phyloP scores from a whole-genome alignment of 208 protist genomes.

The Leishmania major region DNA sequence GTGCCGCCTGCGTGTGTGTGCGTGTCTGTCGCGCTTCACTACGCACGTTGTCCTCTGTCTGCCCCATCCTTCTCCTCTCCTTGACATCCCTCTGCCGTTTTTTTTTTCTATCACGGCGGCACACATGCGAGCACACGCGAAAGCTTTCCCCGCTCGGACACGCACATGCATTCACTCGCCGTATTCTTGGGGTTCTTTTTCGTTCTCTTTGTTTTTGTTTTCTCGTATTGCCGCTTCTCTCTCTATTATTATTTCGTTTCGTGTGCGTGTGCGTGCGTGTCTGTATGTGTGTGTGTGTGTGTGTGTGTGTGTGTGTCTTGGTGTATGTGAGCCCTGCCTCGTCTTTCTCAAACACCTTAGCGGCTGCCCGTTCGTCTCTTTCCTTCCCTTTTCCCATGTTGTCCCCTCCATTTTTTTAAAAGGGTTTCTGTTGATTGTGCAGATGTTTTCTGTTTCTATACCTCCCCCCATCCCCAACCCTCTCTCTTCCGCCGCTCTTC shows the following conservation, averaged over 20 bases:
- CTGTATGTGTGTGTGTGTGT: background rate
- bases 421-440: background rate
- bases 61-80: background rate
- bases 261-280: background rate
- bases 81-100: background rate
- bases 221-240: background rate
- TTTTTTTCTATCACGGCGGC: background rate
- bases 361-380: background rate
- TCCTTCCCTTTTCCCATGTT: background rate
- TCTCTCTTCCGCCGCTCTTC: background rate
- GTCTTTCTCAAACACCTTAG: background rate
- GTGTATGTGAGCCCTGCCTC: background rate
- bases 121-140: background rate
- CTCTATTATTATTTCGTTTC: background rate
- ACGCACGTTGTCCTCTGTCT: background rate
- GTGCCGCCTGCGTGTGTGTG: background rate
- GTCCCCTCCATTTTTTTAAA: too few species aligned
- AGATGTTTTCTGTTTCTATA: background rate
- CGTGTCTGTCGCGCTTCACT: constrained; percentile 1
- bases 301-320: background rate
- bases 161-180: background rate
- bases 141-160: too few species aligned
- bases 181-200: background rate
- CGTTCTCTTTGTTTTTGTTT: background rate
- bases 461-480: background rate